Evolutionary conservation across 2,329 filamentous ascomycete species (phyloP).

Genomic region (Mycocentrospora acerina): DNA sequence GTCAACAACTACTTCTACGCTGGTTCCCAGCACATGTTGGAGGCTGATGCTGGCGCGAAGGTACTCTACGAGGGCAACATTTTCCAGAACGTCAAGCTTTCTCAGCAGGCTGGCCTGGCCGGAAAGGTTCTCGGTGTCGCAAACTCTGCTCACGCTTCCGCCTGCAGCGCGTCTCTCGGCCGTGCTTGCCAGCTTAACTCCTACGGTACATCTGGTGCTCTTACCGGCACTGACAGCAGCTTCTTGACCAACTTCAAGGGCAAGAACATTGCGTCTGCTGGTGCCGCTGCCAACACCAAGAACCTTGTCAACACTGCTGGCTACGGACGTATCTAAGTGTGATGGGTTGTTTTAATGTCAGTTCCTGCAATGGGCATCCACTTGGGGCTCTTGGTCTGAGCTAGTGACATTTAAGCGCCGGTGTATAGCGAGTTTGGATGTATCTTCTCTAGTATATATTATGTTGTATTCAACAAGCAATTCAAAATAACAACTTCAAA

Average conservation of each 20-base stretch:
- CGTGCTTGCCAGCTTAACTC: constrained; percentile 54
- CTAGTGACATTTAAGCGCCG: too few relatives aligned
- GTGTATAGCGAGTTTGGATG: too few relatives aligned
- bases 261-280: constrained; percentile 54
- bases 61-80: constrained; percentile 60
- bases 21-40: constrained; percentile 60
- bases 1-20: constrained; percentile 62
- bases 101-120: constrained; percentile 44
- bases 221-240: constrained; percentile 44
- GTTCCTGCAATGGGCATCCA: too few relatives aligned
- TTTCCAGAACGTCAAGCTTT: constrained; percentile 55
- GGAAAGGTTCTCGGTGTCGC: constrained; percentile 46
- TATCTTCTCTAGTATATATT: too few relatives aligned
- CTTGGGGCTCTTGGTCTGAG: too few relatives aligned
- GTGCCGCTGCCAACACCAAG: constrained; percentile 65
- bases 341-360: too few relatives aligned
- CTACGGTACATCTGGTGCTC: constrained; percentile 29
- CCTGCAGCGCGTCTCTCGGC: constrained; percentile 52
- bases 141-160: constrained; percentile 37
- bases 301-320: constrained; percentile 64
- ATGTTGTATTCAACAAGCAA: too few relatives aligned
- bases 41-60: constrained; percentile 42
- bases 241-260: constrained; percentile 56
- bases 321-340: constrained; percentile 25
- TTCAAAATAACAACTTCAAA: too few relatives aligned